Evolutionary conservation across 1,139 yeast genomes (phyloP), one percentile per base, ranked within the genome.

Genomic region (Spathaspora sp.): DNA sequence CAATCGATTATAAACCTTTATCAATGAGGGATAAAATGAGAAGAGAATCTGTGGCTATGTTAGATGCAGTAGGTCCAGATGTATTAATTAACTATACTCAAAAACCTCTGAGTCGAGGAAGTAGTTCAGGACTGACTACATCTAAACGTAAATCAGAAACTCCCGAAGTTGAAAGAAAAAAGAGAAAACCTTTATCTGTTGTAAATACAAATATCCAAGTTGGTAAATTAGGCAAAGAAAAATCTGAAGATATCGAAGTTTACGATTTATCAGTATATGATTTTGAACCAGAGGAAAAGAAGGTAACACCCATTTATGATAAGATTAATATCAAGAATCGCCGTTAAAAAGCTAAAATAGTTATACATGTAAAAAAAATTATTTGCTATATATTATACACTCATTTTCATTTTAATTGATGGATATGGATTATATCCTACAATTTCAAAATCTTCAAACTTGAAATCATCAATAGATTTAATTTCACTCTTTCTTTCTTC

Each of bases 331-430:
- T 17, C 50, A 25, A 39, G 51, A 41, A 31, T 31, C 36, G 36
- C 18, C 6, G 4, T 31, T n/a, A n/a, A n/a, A n/a, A n/a, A n/a
- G n/a, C n/a, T n/a, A n/a, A n/a, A n/a, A n/a, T n/a, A n/a, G n/a
- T n/a, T n/a, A n/a, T n/a, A n/a, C n/a, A n/a, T n/a, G n/a, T n/a
- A 34, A 41, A 7, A 18, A n/a, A 40, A 6, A 40, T n/a, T n/a
- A 31, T n/a, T 11, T 16, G 15, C 24, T 33, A 41, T 11, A 4
- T 11, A 8, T 36, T 61, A 79, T 42, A 80, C 84, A 64, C 84
- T 80, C 85, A 80, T 80, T 78, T 68, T 89, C 99, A 93, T 93
- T 56, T 86, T 89, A 55, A 93, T 91, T 49, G 84, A 82, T 4
- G 82, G 79, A 61, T 89, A 84, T 2, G 97, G 97, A 47, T 86